Conservation (phyloP, 2,329 filamentous ascomycete genomes). For the Fusarium pseudoanthophilum region DNA sequence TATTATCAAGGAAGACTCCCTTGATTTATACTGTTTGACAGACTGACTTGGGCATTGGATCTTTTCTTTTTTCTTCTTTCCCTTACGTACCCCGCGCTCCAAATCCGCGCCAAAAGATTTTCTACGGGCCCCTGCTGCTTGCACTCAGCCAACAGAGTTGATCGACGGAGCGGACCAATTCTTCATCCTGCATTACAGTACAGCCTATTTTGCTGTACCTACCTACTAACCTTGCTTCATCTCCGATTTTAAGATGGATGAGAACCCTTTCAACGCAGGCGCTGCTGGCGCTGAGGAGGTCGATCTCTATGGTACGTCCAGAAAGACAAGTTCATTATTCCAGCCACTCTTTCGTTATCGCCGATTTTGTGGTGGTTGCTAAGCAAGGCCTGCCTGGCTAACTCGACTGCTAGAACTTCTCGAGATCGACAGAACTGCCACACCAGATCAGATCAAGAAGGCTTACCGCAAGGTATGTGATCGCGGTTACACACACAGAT, state of each 20-base stretch:
- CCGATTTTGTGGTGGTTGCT: conserved; percentile 8
- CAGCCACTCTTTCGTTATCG: neutral
- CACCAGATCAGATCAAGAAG: conserved; percentile 88
- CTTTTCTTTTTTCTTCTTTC: neutral
- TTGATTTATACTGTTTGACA: neutral
- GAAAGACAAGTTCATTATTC: neutral
- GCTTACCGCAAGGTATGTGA: conserved; percentile 89
- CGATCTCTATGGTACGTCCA: conserved; percentile 70
- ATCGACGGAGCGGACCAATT: conserved; percentile 39
- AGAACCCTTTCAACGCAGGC: conserved; percentile 39
- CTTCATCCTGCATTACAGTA: conserved; percentile 45
- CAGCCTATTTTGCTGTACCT: conserved; percentile 15
- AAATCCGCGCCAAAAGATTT: conserved; percentile 41
- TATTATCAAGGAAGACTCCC: neutral
- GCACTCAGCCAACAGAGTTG: conserved; percentile 27
- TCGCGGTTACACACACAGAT: neutral
- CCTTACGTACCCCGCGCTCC: conserved; percentile 40
- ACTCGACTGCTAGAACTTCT: conserved; percentile 72
- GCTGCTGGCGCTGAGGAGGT: conserved; percentile 54
- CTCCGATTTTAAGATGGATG: conserved; percentile 41
- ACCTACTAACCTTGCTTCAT: neutral
- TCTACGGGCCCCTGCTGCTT: conserved; percentile 31
- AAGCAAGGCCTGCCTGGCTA: conserved; percentile 10
- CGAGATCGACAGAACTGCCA: conserved; percentile 76
- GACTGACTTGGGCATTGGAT: neutral